Evolutionary conservation across 441 rosid genomes (phyloP).

Genomic region (Euphorbia neoarborescens): DNA sequence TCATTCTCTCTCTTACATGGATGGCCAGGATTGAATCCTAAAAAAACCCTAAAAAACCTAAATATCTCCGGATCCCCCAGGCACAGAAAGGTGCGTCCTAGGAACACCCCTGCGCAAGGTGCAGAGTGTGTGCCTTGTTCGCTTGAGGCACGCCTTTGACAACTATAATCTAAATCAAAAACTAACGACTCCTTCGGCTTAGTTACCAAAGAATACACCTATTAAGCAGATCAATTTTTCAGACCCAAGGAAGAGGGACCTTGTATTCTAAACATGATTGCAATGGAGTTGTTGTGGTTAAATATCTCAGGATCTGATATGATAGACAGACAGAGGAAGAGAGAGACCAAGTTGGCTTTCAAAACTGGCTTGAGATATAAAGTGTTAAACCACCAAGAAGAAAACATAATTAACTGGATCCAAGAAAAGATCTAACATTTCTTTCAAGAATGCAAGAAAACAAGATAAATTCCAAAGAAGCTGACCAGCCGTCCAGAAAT

Average conservation of each 20-base stretch:
- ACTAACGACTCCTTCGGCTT: not conserved
- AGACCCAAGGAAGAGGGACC: not conserved
- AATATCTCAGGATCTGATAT: not conserved
- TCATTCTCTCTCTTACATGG: no score
- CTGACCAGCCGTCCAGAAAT: constrained; percentile 97
- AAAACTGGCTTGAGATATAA: not conserved
- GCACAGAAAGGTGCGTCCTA: no score
- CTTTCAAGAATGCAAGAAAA: not conserved
- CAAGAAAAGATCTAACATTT: not conserved
- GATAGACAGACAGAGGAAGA: not conserved
- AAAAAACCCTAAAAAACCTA: no score
- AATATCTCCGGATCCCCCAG: no score
- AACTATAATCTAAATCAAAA: no score
- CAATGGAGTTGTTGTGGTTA: not conserved
- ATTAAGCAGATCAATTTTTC: not conserved
- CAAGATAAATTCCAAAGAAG: constrained; percentile 4
- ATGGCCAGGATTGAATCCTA: no score
- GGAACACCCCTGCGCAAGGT: no score
- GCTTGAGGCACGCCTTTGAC: no score
- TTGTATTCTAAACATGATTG: not conserved
- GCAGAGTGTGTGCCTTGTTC: no score
- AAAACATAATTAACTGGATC: not conserved
- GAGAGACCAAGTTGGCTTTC: no score
- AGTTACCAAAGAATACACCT: not conserved
- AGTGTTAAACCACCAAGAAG: not conserved